Percentiles rank a stretch among this genome's conserved stretches.
phyloP scores from a whole-genome alignment of 371 early-diverging fungal species.

The Haplosporangium sp. region DNA sequence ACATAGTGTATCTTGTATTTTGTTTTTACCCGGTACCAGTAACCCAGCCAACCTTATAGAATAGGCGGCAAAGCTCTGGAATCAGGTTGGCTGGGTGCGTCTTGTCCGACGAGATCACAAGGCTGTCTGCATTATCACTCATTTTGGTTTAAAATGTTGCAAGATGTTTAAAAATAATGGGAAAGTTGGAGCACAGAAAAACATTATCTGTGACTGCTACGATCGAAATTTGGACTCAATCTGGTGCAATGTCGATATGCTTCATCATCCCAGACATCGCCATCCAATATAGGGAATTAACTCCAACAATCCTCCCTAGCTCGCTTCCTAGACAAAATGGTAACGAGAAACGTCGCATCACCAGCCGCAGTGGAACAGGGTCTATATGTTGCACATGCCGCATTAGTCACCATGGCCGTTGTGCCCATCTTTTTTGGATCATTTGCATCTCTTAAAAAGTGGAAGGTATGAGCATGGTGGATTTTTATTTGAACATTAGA shows the following conservation, averaged over 20 bases:
- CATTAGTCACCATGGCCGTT: constrained; percentile 86
- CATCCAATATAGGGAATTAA: constrained; percentile 2
- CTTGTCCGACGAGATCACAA: constrained; percentile 73
- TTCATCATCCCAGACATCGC: constrained; percentile 9
- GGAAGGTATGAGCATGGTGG: constrained; percentile 65
- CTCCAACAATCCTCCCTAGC: neutral
- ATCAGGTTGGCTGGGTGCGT: constrained; percentile 91
- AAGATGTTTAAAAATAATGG: neutral
- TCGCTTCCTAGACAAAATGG: constrained; percentile 19
- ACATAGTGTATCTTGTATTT: too few species aligned
- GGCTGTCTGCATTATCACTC: constrained; percentile 53
- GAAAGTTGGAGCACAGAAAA: neutral
- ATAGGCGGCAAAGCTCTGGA: constrained; percentile 91
- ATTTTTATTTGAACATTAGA: neutral
- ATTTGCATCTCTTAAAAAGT: constrained; percentile 74
- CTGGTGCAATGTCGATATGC: neutral
- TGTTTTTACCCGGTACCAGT: constrained; percentile 88
- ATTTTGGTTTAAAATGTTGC: constrained; percentile 19
- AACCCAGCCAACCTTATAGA: constrained; percentile 95
- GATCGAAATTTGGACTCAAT: neutral
- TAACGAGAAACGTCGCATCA: constrained; percentile 20
- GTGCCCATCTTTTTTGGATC: constrained; percentile 91
- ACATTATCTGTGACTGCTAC: constrained; percentile 1
- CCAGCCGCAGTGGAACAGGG: constrained; percentile 49
- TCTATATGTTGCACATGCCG: constrained; percentile 85